Conservation (phyloP, 2,329 filamentous ascomycete species). For the Microsporum canis region DNA sequence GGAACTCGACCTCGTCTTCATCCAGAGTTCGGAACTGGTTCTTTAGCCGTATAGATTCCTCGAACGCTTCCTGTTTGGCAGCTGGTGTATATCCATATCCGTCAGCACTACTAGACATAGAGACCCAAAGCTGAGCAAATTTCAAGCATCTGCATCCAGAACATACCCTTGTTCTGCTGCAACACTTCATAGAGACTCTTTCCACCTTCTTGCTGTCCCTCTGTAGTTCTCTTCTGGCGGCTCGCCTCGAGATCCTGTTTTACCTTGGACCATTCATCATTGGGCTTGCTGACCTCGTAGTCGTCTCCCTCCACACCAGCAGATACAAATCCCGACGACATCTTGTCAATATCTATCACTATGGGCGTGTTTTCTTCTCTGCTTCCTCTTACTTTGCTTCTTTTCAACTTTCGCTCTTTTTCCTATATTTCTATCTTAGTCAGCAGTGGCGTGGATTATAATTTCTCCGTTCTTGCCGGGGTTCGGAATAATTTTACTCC, state of each 20-base stretch:
- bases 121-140: neutral
- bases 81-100: constrained; percentile 16
- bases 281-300: constrained; percentile 21
- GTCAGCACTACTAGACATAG: neutral
- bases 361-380: too few relatives aligned
- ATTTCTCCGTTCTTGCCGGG: neutral
- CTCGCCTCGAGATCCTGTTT: constrained; percentile 39
- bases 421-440: neutral
- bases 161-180: constrained; percentile 39
- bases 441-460: neutral
- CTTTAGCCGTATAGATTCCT: constrained; percentile 40
- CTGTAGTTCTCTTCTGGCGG: constrained; percentile 33
- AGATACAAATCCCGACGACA: constrained; percentile 39
- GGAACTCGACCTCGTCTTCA: constrained; percentile 42
- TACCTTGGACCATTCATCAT: constrained; percentile 35
- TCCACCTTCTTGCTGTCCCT: constrained; percentile 43
- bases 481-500: neutral
- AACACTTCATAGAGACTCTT: constrained; percentile 41
- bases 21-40: constrained; percentile 43
- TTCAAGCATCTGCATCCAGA: neutral
- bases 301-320: constrained; percentile 33
- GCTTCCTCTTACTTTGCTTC: constrained; percentile 7
- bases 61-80: constrained; percentile 43
- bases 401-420: neutral
- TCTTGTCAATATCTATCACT: constrained; percentile 13